A percentile compares a stretch with the other conserved stretches of the same genome.
Conservation (phyloP, 192 early-diverging fungal genomes). For the Helicostylum pulchrum region DNA sequence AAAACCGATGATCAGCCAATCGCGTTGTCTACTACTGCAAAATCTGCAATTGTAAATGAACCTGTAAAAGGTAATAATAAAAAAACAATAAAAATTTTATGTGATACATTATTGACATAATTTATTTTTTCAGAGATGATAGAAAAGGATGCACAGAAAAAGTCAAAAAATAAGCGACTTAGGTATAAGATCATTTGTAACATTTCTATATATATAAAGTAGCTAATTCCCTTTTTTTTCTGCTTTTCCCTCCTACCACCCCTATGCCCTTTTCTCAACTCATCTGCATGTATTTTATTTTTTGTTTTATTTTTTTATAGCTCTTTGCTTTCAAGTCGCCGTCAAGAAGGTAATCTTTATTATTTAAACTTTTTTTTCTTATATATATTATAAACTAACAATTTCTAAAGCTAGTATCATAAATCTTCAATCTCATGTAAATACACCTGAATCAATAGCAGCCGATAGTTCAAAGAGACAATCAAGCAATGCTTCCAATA, state of each 20-base stretch:
- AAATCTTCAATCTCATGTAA: slow-evolving; percentile 15
- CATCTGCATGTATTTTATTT: too few relatives aligned
- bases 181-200: neutral
- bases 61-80: too few relatives aligned
- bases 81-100: too few relatives aligned
- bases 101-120: too few relatives aligned
- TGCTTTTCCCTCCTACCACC: neutral
- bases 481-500: slow-evolving; percentile 5
- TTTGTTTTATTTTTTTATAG: too few relatives aligned
- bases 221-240: neutral
- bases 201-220: neutral
- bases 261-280: slow-evolving; percentile 8
- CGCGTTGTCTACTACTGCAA: too few relatives aligned
- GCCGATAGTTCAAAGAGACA: slow-evolving; percentile 8
- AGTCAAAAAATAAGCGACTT: slow-evolving; percentile 22
- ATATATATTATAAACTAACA: neutral
- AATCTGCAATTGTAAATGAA: too few relatives aligned
- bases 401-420: neutral
- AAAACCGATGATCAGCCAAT: slow-evolving; percentile 4
- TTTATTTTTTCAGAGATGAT: too few relatives aligned
- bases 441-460: slow-evolving; percentile 14
- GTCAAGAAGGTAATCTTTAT: slow-evolving; percentile 17
- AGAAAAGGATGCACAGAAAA: neutral
- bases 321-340: slow-evolving; percentile 19
- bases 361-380: neutral